Conservation (phyloP, 768 basidiomycete genomes). For the Suillus americanus region DNA sequence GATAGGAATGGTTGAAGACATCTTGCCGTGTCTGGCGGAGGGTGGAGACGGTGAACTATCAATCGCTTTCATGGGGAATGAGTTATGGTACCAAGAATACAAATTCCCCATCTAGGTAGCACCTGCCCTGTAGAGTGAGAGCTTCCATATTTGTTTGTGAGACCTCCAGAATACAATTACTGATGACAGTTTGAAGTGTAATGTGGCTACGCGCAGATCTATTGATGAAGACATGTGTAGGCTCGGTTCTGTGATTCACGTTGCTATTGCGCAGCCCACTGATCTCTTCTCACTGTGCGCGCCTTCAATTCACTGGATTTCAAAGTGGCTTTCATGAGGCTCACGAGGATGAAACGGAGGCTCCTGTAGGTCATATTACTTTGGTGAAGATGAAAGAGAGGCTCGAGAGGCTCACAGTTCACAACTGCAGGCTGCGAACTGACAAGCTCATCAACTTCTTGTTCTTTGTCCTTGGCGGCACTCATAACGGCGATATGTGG, state of each 20-base stretch:
- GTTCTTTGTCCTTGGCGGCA: not conserved
- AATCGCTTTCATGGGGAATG: not conserved
- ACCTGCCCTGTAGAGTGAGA: not conserved
- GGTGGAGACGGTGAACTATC: not conserved
- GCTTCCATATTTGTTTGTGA: too few species aligned
- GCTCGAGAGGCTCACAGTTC: not conserved
- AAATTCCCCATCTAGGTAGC: not conserved
- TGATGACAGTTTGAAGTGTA: too few species aligned
- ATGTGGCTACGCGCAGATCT: too few species aligned
- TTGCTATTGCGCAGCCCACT: too few species aligned
- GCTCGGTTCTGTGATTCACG: too few species aligned
- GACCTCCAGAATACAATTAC: too few species aligned
- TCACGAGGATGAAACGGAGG: not conserved
- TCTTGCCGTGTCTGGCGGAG: not conserved
- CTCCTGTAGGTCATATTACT: not conserved
- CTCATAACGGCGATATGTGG: not conserved
- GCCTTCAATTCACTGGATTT: too few species aligned
- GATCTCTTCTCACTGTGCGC: too few species aligned
- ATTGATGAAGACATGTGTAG: too few species aligned
- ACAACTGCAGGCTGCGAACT: not conserved
- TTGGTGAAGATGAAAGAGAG: not conserved
- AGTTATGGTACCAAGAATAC: not conserved
- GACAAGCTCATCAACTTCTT: not conserved
- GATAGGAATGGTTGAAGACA: constrained; percentile 6
- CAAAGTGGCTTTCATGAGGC: too few species aligned